Percentiles rank a stretch among this genome's conserved stretches.
Conservation (phyloP, 768 basidiomycete genomes). For the Asterophora parasitica region DNA sequence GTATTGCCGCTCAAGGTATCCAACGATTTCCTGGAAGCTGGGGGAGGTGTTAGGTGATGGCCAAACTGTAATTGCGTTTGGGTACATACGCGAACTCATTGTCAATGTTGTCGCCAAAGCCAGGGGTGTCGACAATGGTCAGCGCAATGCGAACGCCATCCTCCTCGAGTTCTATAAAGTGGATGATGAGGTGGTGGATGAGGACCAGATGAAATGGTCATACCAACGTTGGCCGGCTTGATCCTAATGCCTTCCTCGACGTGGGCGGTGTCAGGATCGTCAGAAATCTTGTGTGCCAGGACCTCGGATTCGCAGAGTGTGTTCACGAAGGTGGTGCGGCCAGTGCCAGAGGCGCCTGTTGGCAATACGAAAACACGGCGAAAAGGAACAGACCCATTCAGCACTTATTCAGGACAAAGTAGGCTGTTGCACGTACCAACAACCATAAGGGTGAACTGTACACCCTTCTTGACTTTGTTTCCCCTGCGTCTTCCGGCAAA, state of each 20-base stretch:
- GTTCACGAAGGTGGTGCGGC: slow-evolving; percentile 98
- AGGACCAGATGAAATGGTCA: slow-evolving; percentile 23
- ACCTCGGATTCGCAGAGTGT: slow-evolving; percentile 97
- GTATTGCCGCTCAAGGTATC: slow-evolving; percentile 96
- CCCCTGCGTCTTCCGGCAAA: slow-evolving; percentile 82
- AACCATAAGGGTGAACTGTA: slow-evolving; percentile 97
- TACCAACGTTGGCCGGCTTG: slow-evolving; percentile 92
- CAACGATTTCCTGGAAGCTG: slow-evolving; percentile 96
- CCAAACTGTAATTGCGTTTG: not conserved
- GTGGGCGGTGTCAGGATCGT: slow-evolving; percentile 85
- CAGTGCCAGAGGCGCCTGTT: slow-evolving; percentile 93
- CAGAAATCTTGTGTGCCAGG: slow-evolving; percentile 79
- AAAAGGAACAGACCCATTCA: slow-evolving; percentile 14
- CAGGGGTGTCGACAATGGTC: slow-evolving; percentile 98
- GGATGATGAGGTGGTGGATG: slow-evolving; percentile 4
- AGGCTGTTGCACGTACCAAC: slow-evolving; percentile 80
- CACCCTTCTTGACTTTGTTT: slow-evolving; percentile 98
- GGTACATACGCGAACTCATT: slow-evolving; percentile 90
- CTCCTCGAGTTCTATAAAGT: slow-evolving; percentile 82
- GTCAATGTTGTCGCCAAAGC: slow-evolving; percentile 98
- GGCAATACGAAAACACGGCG: slow-evolving; percentile 17
- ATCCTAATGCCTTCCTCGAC: slow-evolving; percentile 92
- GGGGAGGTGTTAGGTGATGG: slow-evolving; percentile 1
- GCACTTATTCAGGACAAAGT: not conserved
- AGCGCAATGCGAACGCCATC: slow-evolving; percentile 97